Base-by-base conservation (phyloP, 2,329 filamentous ascomycete genomes). In the Aspergillus vadensis region DNA sequence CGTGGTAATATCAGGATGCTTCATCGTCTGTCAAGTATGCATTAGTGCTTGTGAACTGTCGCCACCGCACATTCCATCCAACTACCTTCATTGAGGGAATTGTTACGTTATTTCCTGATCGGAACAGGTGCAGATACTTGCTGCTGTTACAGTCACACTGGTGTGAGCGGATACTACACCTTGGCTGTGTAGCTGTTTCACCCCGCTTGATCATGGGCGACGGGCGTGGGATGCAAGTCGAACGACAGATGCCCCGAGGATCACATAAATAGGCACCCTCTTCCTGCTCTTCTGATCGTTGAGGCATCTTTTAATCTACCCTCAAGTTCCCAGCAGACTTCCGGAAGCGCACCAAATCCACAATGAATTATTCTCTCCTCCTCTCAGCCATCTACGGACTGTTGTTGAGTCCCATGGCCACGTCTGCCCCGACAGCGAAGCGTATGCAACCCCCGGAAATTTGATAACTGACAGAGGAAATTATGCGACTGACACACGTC, bases 91-190 rank as follows among this genome's bases (percentile, higher is more conserved):
- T 27, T 27, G 25, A 36, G 12, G 30, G 32, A 4, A 12, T 36
- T 2, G 12, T 1, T 12, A 5, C 32, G 4, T 14, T 5, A 2
- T 36, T 36, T 15, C 32, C 32, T 36, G 0, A 5, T 36, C 15
- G 12, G 15, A 36, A 12, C 32, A 36, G 32, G 32, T 12, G 32
- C 32, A 36, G 32, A 36, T 4, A 15, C 49, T 36, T 36, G 6
- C 30, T 52, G 49, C 49, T 14, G 49, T 38, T 30, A 38, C 15
- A 49, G n/a, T 52, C 49, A 38, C 49, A n/a, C 27, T 52, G 49
- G 14, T 12, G 12, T n/a, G 8, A 38, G 23, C 5, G 32, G 12
- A 30, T 30, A 12, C 10, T 14, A 36, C 32, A 36, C 32, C 12
- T 36, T 15, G 32, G 32, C 12, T 15, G 32, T 36, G 32, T 36